These are phyloP conservation scores for Fusarium brevicatenulatum DNA, from an alignment of 2,329 filamentous ascomycete species.

Conservation along the genomic window DNA sequence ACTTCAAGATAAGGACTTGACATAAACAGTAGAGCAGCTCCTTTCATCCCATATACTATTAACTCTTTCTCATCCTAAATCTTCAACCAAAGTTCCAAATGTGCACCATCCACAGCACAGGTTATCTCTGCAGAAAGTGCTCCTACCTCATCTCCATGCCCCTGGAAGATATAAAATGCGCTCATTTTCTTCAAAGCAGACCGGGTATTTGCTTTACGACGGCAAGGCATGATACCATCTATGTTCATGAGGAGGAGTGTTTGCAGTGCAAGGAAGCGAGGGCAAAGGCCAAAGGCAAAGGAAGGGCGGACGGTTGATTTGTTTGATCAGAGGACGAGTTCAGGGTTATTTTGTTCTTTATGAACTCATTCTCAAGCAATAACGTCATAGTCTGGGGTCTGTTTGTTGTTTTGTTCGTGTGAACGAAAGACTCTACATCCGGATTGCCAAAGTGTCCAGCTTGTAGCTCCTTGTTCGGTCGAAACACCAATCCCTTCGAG, in stretches of 20 bases:
- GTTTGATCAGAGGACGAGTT: no score
- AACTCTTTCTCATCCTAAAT: neutral
- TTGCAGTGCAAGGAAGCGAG: neutral
- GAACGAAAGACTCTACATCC: neutral
- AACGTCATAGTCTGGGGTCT: no score
- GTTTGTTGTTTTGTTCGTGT: neutral
- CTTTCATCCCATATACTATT: neutral
- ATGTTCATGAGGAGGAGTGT: slow-evolving; percentile 22
- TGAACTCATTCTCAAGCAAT: accelerated
- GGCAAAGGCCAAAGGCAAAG: accelerated
- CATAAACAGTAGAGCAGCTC: no score
- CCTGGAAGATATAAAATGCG: neutral
- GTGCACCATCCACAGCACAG: slow-evolving; percentile 6
- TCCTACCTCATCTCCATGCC: slow-evolving; percentile 18
- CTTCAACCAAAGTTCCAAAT: neutral
- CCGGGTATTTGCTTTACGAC: neutral
- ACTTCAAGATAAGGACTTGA: neutral
- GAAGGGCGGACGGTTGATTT: neutral
- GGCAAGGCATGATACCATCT: slow-evolving; percentile 7
- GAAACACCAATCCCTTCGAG: neutral
- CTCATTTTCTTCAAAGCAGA: neutral
- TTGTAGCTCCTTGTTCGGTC: neutral
- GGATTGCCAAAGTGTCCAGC: neutral
- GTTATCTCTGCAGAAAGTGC: slow-evolving; percentile 20
- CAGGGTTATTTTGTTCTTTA: no score